Evolutionary conservation across 1,284 basidiomycete species (phyloP), one percentile per base, ranked within the genome.

Genomic region (Pseudozyma thailandica): DNA sequence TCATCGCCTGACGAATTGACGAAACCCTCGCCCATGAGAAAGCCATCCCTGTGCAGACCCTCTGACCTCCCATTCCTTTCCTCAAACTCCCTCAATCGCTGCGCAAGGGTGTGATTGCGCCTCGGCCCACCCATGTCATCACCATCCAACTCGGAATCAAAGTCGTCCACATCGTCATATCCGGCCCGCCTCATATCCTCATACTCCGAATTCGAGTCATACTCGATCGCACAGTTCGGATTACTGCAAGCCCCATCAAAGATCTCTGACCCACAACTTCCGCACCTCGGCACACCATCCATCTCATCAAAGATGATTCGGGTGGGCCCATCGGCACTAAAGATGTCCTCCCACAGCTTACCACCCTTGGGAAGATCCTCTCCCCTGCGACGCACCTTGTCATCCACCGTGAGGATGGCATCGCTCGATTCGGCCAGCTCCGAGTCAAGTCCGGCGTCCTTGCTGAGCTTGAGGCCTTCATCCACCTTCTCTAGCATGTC

Each of bases 191-290:
- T 45, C 20, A 57, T 18, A 23, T 43, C 60, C 26, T 52, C 57
- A 20, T 60, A 58, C 33, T 62, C 66, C 43, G 60, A 60, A 6
- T 53, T 15, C 18, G 47, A 57, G 20, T 68, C 75, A 28, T 66
- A 79, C 58, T 60, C 60, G 54, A 71, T 71, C 16, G 15, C 56
- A 28, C 79, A 81, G 23, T 51, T 56, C 13, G 64, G 61, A 37
- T 81, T 78, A 20, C 66, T 65, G 48, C 80, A 82, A 2, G 43
- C 23, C 2, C 75, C 72, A 6, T 77, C 72, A n/a, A 71, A 50
- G 50, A 82, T 75, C 68, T 82, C 80, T 18, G 58, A 63, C 1
- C 68, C 64, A 39, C 80, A 82, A 30, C 53, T 56, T n/a, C 72
- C 72, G 48, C 80, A 82, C 6, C 79, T 72, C 26, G 68, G 50